Conservation (phyloP, 352 stramenopile genomes). For the Phytophthora pisi region DNA sequence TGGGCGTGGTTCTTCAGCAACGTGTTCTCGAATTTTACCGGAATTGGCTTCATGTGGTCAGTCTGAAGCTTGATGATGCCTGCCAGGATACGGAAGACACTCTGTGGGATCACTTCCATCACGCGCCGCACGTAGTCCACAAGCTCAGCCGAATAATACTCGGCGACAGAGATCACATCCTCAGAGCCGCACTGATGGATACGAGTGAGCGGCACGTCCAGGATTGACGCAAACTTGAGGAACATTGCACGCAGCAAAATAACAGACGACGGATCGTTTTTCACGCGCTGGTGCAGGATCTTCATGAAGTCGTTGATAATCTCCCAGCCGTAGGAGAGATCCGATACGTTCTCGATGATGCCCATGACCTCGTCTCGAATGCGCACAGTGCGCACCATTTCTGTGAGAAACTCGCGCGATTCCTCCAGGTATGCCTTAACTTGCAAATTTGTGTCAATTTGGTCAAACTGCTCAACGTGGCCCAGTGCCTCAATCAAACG, state of each 20-base stretch:
- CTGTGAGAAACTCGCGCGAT: slow-evolving; percentile 91
- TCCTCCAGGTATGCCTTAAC: slow-evolving; percentile 95
- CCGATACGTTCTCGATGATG: slow-evolving; percentile 93
- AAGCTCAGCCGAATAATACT: slow-evolving; percentile 95
- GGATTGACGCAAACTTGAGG: slow-evolving; percentile 94
- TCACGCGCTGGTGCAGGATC: slow-evolving; percentile 93
- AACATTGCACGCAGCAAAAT: slow-evolving; percentile 94
- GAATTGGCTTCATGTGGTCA: slow-evolving; percentile 90
- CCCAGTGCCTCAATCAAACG: slow-evolving; percentile 92
- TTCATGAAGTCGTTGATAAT: slow-evolving; percentile 95
- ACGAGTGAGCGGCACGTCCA: slow-evolving; percentile 93
- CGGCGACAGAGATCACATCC: slow-evolving; percentile 92
- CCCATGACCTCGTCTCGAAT: slow-evolving; percentile 93
- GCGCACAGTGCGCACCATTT: slow-evolving; percentile 95
- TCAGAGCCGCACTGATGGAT: slow-evolving; percentile 93
- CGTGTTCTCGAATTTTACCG: slow-evolving; percentile 93
- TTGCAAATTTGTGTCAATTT: slow-evolving; percentile 95
- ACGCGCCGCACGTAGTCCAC: slow-evolving; percentile 95
- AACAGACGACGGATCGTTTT: slow-evolving; percentile 93
- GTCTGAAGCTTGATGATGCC: slow-evolving; percentile 94
- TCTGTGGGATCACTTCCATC: slow-evolving; percentile 95
- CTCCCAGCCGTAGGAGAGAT: slow-evolving; percentile 95
- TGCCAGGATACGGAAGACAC: slow-evolving; percentile 93
- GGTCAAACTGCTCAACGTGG: slow-evolving; percentile 96
- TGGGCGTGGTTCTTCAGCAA: slow-evolving; percentile 93